Evolutionary conservation across 2,329 filamentous ascomycete genomes (phyloP).

Genomic region (Gaeumannomyces tritici): DNA sequence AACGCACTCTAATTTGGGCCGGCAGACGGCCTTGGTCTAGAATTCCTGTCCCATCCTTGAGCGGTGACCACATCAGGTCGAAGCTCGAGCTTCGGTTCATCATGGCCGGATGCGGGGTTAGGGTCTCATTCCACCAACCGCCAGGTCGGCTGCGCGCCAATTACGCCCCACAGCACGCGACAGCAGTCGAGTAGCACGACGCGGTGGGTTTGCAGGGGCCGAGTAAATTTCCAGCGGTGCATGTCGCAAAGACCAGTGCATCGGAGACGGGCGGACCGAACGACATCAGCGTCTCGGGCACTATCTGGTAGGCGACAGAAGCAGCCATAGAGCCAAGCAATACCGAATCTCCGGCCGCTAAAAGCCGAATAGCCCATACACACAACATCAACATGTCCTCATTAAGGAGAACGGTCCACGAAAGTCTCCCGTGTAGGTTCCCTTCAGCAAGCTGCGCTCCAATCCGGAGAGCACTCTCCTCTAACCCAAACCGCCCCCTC

Average conservation of each 20-base stretch:
- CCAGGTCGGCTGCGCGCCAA: neutral
- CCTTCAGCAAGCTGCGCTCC: conserved; percentile 6
- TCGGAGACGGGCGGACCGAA: no score
- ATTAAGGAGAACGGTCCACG: conserved; percentile 50
- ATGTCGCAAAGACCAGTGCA: neutral
- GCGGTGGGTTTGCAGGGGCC: neutral
- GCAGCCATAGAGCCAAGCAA: neutral
- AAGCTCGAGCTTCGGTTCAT: neutral
- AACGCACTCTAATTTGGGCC: neutral
- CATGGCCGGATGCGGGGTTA: neutral
- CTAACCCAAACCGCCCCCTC: neutral
- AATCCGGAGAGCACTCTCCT: neutral
- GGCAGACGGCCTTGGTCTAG: no score
- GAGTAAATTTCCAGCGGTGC: neutral
- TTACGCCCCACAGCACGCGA: neutral
- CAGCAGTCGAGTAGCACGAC: neutral
- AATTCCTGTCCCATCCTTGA: neutral
- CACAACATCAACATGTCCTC: neutral
- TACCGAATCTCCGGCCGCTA: no score
- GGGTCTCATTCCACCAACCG: neutral
- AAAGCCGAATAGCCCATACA: neutral
- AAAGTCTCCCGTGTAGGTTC: conserved; percentile 68
- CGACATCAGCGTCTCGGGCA: no score
- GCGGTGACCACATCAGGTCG: no score
- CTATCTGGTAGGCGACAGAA: neutral